Evolutionary conservation across 2,329 filamentous ascomycete genomes (phyloP).

Genomic region (Verticillium nonalfalfae): DNA sequence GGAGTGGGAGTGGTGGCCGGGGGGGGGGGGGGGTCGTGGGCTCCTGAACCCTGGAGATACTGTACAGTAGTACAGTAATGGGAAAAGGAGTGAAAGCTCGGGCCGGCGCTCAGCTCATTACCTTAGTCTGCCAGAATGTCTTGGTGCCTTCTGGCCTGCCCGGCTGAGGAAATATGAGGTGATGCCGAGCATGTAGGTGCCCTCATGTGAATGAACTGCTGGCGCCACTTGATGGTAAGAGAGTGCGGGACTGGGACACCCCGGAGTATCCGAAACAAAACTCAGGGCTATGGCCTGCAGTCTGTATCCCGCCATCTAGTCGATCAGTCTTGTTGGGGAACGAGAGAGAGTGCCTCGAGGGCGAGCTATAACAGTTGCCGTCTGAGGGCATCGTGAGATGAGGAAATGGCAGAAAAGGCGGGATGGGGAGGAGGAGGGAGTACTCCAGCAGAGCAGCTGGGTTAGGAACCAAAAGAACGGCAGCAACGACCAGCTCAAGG

Average conservation of each 20-base stretch:
- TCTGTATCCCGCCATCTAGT: no score
- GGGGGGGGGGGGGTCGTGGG: no score
- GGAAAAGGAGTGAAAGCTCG: no score
- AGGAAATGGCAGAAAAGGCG: neutral
- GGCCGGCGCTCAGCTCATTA: no score
- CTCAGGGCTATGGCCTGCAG: neutral
- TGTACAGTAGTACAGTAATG: no score
- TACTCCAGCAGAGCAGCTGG: neutral
- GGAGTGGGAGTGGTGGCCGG: no score
- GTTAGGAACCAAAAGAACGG: neutral
- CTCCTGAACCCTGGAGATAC: no score
- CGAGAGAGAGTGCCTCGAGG: no score
- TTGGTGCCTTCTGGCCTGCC: neutral
- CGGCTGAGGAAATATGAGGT: neutral
- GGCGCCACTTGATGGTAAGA: neutral
- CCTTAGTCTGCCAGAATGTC: neutral
- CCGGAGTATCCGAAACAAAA: neutral
- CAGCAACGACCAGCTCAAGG: neutral
- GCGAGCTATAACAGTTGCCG: neutral
- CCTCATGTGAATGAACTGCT: neutral
- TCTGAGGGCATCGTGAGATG: neutral
- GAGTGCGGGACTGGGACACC: neutral
- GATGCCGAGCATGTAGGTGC: neutral
- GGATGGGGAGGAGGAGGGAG: neutral
- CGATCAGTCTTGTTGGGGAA: no score